Percentiles rank a stretch among this genome's conserved stretches.
Evolutionary conservation across 345 rosid genomes (phyloP).

Genomic region (Noccaea caerulescens): DNA sequence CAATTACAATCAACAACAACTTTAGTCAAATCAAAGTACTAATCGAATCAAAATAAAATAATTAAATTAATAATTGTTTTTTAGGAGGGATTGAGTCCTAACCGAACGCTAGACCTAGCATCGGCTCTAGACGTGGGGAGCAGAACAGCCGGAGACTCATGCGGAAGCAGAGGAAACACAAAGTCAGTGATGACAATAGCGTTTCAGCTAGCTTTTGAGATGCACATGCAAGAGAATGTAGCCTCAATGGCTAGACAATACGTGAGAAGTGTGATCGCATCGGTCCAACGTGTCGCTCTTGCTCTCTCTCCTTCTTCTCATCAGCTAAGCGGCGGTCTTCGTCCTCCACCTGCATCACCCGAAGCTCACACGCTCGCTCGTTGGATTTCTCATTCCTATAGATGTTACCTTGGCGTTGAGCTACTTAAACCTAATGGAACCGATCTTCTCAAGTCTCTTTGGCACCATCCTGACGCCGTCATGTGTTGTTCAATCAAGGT

Average conservation of each 20-base stretch:
- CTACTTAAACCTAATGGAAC: slow-evolving; percentile 74
- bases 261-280: slow-evolving; percentile 79
- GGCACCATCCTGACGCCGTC: slow-evolving; percentile 90
- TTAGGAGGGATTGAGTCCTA: slow-evolving; percentile 86
- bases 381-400: slow-evolving; percentile 86
- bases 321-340: slow-evolving; percentile 61
- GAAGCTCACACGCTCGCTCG: slow-evolving; percentile 93
- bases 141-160: slow-evolving; percentile 59
- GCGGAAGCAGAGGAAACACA: slow-evolving; percentile 58
- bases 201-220: slow-evolving; percentile 84
- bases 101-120: slow-evolving; percentile 93
- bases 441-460: slow-evolving; percentile 79
- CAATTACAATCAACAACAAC: background rate
- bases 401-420: slow-evolving; percentile 83
- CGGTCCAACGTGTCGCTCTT: slow-evolving; percentile 94
- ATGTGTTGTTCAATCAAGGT: slow-evolving; percentile 94
- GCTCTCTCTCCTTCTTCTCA: slow-evolving; percentile 85
- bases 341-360: slow-evolving; percentile 74
- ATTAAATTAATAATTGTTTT: background rate
- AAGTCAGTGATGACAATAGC: slow-evolving; percentile 98
- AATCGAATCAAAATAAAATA: background rate
- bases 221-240: slow-evolving; percentile 87
- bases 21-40: background rate
- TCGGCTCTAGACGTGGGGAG: slow-evolving; percentile 88
- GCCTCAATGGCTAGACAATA: slow-evolving; percentile 94